Conservation (phyloP, 176 grass and related monocot species). For the Juncus inflexus region DNA sequence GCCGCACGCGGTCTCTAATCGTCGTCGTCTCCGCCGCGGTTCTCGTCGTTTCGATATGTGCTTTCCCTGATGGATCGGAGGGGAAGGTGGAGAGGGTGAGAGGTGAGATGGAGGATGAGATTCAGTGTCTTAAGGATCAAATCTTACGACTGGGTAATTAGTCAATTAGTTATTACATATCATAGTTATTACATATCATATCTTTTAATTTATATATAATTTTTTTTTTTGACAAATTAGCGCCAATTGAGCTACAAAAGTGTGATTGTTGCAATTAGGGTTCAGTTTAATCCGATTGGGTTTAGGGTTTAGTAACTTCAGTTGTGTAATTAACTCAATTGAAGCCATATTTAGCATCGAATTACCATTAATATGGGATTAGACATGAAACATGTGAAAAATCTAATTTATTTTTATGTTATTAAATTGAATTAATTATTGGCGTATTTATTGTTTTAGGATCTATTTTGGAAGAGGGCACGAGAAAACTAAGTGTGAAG, state of each 20-base stretch:
- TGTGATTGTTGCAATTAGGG: too few relatives aligned
- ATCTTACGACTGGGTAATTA: constrained; percentile 50
- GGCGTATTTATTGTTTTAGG: constrained; percentile 29
- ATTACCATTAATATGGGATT: neutral
- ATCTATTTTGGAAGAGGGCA: constrained; percentile 49
- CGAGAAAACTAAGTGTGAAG: constrained; percentile 39
- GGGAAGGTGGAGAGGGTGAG: constrained; percentile 17
- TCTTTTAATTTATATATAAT: neutral
- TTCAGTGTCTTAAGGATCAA: constrained; percentile 52
- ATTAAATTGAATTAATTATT: constrained; percentile 20
- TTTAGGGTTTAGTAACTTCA: neutral
- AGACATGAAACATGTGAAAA: neutral
- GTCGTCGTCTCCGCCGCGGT: constrained; percentile 28
- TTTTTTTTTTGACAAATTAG: too few relatives aligned
- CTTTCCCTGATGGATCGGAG: constrained; percentile 17
- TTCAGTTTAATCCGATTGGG: too few relatives aligned
- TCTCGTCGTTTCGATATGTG: constrained; percentile 41
- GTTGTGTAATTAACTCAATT: constrained; percentile 4
- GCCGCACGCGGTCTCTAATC: constrained; percentile 6
- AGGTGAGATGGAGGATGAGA: constrained; percentile 36
- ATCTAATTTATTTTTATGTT: constrained; percentile 1
- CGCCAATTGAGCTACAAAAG: neutral
- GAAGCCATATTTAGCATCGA: neutral
- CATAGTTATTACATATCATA: neutral
- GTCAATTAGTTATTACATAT: neutral